These are phyloP conservation scores for Quercus parvula DNA, from an alignment of 306 rosid species.

Conservation along the genomic window DNA sequence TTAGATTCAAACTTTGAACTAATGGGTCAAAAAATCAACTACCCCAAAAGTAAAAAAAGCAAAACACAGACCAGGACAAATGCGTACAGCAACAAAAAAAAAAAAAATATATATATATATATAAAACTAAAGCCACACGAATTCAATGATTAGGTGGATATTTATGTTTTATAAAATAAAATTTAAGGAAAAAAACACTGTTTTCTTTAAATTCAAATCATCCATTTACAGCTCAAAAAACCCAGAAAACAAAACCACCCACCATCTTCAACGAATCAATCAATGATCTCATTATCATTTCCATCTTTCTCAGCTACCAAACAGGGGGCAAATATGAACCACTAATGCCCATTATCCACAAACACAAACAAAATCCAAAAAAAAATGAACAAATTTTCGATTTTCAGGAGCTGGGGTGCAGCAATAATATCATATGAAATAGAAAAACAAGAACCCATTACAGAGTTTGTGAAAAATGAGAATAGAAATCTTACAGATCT, in stretches of 20 bases:
- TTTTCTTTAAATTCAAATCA: too few species aligned
- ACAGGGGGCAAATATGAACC: neutral
- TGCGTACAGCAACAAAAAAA: neutral
- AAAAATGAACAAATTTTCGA: neutral
- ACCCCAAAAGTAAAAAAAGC: neutral
- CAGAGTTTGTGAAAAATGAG: neutral
- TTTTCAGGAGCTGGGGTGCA: neutral
- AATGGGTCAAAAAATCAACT: neutral
- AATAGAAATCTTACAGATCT: conserved; percentile 34
- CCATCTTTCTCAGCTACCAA: conserved; percentile 2
- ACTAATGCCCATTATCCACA: neutral
- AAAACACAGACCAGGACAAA: neutral
- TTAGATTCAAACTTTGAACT: neutral
- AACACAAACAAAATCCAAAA: neutral
- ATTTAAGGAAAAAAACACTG: too few species aligned
- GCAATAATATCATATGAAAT: neutral
- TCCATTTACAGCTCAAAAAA: neutral
- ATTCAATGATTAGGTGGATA: neutral
- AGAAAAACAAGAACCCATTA: neutral
- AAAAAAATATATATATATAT: too few species aligned
- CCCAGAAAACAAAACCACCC: neutral
- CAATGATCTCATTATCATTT: neutral
- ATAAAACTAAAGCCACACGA: neutral
- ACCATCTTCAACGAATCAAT: neutral
- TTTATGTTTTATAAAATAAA: too few species aligned